These are phyloP conservation scores for Ceratocystis papillata DNA, from an alignment of 2,329 filamentous ascomycete genomes.

Conservation along the genomic window DNA sequence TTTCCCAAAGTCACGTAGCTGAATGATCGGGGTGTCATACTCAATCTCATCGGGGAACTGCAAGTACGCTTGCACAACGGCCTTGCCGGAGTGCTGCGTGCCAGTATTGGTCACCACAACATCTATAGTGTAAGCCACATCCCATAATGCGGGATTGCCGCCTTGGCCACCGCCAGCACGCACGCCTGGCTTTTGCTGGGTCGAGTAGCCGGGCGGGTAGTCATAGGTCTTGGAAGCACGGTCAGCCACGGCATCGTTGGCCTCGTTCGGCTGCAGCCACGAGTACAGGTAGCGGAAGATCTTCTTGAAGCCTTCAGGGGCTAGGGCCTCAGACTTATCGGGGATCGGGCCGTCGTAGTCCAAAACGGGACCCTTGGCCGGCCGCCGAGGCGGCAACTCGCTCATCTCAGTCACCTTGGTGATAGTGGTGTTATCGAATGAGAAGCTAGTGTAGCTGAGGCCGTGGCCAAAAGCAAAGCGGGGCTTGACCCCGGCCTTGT, in stretches of 20 bases:
- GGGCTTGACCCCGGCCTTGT: slow-evolving; percentile 61
- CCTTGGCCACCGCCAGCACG: slow-evolving; percentile 58
- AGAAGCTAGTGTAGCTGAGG: slow-evolving; percentile 67
- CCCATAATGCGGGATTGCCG: slow-evolving; percentile 57
- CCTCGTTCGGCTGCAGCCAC: slow-evolving; percentile 42
- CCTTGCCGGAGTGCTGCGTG: slow-evolving; percentile 34
- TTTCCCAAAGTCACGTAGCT: slow-evolving; percentile 66
- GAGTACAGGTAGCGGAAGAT: slow-evolving; percentile 60
- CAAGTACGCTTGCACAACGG: slow-evolving; percentile 39
- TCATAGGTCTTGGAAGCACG: slow-evolving; percentile 38
- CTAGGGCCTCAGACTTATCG: slow-evolving; percentile 44
- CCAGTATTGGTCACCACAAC: slow-evolving; percentile 47
- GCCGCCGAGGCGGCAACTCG: slow-evolving; percentile 31
- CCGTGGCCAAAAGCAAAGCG: slow-evolving; percentile 82
- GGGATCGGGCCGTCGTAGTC: slow-evolving; percentile 43
- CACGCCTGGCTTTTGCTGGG: slow-evolving; percentile 35
- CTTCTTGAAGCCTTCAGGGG: slow-evolving; percentile 47
- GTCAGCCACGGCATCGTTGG: slow-evolving; percentile 35
- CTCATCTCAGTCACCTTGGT: slow-evolving; percentile 37
- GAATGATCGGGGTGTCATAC: slow-evolving; percentile 54
- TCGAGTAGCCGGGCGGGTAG: slow-evolving; percentile 58
- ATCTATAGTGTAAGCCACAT: slow-evolving; percentile 35
- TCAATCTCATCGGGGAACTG: slow-evolving; percentile 33
- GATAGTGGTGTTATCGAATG: slow-evolving; percentile 44
- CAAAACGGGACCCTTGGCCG: slow-evolving; percentile 35